Evolutionary conservation across 768 basidiomycete genomes (phyloP), one percentile per base, ranked within the genome.

Genomic region (Goffeauzyma gilvescens): DNA sequence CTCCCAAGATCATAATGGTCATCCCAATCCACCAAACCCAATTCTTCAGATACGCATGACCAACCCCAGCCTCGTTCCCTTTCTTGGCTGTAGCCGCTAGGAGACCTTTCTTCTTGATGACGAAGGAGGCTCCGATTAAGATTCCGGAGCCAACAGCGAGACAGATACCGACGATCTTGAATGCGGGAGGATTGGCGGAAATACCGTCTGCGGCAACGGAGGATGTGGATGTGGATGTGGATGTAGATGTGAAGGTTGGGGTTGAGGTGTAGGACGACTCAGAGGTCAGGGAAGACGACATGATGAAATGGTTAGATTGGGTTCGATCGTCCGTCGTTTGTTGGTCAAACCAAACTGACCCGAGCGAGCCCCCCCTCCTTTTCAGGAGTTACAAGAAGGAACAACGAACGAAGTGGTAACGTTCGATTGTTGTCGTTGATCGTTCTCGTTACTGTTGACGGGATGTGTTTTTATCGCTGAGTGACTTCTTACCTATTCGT

Each of bases 91-190:
- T 62, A 26, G 60, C 53, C 12, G 75, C 71, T 41, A 85, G 59
- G 15, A 85, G 68, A 7, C 82, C 90, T 58, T 85, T 93, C 73
- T 98, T 98, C 75, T 98, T 98, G 69, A 98, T 79, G 2, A 55
- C 55, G 42, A 52, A 26, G 4, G 41, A 44, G 7, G 61, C 24
- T 18, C 90, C 93, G 48, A 96, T 98, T 48, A 98, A 74, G 22
- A 86, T 31, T 6, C 90, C 93, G 55, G 80, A 84, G 5, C 54
- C 55, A 15, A 69, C 58, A 7, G 68, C 68, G 3, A 68, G 50
- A 27, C 60, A 49, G 9, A 68, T 57, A 5, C 68, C 67, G 32
- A 68, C 56, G 28, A 66, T 56, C 55, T 69, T 67, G 56, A 64
- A 65, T 1, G 47, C 45, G 0, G 58, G 46, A 2, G 36, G 18